Percentiles rank a stretch among this genome's conserved stretches.
phyloP scores from a whole-genome alignment of 148 eudicot genomes.

The Heliosperma pusillum region DNA sequence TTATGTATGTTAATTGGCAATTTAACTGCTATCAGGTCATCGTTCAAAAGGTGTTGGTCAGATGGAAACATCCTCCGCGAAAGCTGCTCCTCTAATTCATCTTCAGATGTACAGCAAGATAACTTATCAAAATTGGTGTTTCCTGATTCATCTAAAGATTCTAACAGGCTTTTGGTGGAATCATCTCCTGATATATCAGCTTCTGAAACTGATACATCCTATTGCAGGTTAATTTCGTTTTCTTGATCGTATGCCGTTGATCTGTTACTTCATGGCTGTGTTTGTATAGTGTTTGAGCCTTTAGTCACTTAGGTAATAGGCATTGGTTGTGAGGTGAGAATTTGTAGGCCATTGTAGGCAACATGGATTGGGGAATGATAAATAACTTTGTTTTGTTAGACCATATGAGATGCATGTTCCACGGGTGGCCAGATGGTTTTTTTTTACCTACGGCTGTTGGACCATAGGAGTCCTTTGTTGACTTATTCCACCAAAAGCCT shows the following conservation, averaged over 20 bases:
- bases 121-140: slow-evolving; percentile 37
- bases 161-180: slow-evolving; percentile 39
- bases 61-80: slow-evolving; percentile 77
- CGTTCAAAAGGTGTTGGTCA: slow-evolving; percentile 69
- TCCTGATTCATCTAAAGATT: slow-evolving; percentile 39
- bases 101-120: slow-evolving; percentile 31
- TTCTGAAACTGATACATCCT: slow-evolving; percentile 49
- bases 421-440: too few relatives aligned
- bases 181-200: slow-evolving; percentile 62
- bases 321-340: too few relatives aligned
- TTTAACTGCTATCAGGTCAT: slow-evolving; percentile 35
- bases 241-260: too few relatives aligned
- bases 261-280: too few relatives aligned
- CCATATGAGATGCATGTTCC: too few relatives aligned
- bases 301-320: background rate
- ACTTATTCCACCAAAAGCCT: too few relatives aligned
- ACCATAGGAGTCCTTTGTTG: too few relatives aligned
- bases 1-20: background rate
- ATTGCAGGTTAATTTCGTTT: slow-evolving; percentile 64
- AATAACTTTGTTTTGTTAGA: too few relatives aligned
- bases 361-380: too few relatives aligned
- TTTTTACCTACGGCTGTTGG: too few relatives aligned
- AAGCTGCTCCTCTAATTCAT: slow-evolving; percentile 41
- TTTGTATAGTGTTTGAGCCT: too few relatives aligned
- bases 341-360: too few relatives aligned